Evolutionary conservation across 495 filamentous ascomycete species (phyloP), one percentile per base, ranked within the genome.

Genomic region (Aspergillus mulundensis): DNA sequence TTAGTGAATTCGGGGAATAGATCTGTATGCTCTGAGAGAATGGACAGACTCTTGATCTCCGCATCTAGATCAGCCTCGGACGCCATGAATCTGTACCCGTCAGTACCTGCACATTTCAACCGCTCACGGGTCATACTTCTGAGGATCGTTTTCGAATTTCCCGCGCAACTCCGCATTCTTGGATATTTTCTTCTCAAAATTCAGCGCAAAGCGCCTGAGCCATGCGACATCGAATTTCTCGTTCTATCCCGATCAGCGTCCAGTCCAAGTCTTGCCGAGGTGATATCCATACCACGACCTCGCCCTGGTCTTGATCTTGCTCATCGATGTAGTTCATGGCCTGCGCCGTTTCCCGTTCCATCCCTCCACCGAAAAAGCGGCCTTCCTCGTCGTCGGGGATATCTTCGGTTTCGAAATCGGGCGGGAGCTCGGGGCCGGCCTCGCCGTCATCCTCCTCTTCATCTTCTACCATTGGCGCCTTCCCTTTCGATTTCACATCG

Each of bases 121-220:
- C 49, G 34, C 50, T 51, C 39, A 55, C n/a, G 36, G 6, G 15
- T 21, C 84, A 87, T 82, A 95, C 78, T 91, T 94, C 56, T 88
- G 72, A 7, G 95, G 94, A 41, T 93, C 83, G 58, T 79, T 76
- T 62, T 96, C 95, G 70, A 86, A 91, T 61, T 92, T 93, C 7
- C 88, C 90, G 58, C 94, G 84, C 61, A 95, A 75, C 67, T 96
- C 90, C n/a, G 92, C 84, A 64, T 99, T 99, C 73, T 89, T 91
- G 12, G 79, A 85, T 64, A 97, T 95, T 63, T 84, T 87, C 75
- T 86, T 92, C 71, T 97, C 93, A 64, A 99, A 96, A 61, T 83
- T 88, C 19, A 96, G 73, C 0, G 88, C 88, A 41, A 87, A 84
- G 41, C 85, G 86, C 54, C 90, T 82, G 24, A 97, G 72, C 95